A percentile compares a stretch with the other conserved stretches of the same genome.
Evolutionary conservation across 371 early-diverging fungal species (phyloP).

Genomic region (Paraphysoderma sedebokerense): DNA sequence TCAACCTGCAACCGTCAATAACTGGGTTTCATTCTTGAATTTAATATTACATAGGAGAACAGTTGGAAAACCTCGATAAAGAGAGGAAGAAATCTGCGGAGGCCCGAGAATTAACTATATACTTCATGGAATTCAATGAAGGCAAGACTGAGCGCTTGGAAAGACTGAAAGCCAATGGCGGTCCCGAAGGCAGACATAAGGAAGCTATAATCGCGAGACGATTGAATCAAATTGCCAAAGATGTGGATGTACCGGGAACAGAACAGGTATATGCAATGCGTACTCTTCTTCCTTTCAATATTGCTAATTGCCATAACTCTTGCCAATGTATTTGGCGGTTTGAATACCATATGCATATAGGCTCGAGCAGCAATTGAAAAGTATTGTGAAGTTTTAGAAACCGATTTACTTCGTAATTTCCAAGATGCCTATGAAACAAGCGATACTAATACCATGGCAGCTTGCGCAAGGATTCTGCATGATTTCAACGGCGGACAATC

Average conservation of each 20-base stretch:
- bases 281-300: background rate
- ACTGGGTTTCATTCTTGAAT: background rate
- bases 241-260: slow-evolving; percentile 63
- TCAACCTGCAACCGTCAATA: background rate
- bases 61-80: slow-evolving; percentile 83
- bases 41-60: slow-evolving; percentile 54
- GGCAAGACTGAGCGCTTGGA: slow-evolving; percentile 58
- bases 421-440: slow-evolving; percentile 60
- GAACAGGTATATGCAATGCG: slow-evolving; percentile 30
- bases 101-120: slow-evolving; percentile 73
- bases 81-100: slow-evolving; percentile 72
- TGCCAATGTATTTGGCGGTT: background rate
- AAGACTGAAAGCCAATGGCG: slow-evolving; percentile 20
- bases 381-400: slow-evolving; percentile 83
- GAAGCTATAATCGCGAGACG: slow-evolving; percentile 74
- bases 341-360: slow-evolving; percentile 11
- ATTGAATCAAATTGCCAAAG: slow-evolving; percentile 69
- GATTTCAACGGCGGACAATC: slow-evolving; percentile 93
- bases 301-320: too few relatives aligned
- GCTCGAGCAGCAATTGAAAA: slow-evolving; percentile 65
- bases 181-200: slow-evolving; percentile 10
- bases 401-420: slow-evolving; percentile 66
- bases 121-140: slow-evolving; percentile 71
- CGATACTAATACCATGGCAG: slow-evolving; percentile 39
- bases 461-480: slow-evolving; percentile 61